phyloP scores from a whole-genome alignment of 2,329 filamentous ascomycete species.

The Kalmusia sp. region DNA sequence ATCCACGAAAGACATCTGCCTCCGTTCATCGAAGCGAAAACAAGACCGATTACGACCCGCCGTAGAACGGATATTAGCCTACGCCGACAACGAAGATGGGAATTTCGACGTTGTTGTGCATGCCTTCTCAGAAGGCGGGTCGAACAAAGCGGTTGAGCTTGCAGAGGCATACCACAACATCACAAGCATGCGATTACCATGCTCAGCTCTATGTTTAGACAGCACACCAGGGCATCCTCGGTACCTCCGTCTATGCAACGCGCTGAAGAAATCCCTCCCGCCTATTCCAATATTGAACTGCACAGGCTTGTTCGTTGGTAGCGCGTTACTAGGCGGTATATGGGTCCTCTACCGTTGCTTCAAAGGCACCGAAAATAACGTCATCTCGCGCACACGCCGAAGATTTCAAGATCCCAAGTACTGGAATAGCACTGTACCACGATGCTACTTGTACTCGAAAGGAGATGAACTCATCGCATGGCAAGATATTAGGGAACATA shows the following conservation, averaged over 20 bases:
- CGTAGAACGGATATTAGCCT: constrained; percentile 22
- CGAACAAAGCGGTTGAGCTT: constrained; percentile 35
- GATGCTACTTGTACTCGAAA: constrained; percentile 64
- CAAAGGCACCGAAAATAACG: constrained; percentile 29
- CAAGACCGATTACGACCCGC: constrained; percentile 27
- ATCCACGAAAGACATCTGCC: constrained; percentile 30
- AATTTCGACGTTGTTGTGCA: constrained; percentile 25
- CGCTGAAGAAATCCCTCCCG: constrained; percentile 29
- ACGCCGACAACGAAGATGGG: constrained; percentile 8
- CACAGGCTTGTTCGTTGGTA: constrained; percentile 20
- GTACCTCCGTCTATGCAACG: constrained; percentile 29
- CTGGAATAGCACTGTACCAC: constrained; percentile 40
- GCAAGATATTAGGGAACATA: constrained; percentile 61
- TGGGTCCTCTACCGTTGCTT: constrained; percentile 26
- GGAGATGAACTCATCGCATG: constrained; percentile 63
- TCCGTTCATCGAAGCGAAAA: constrained; percentile 26
- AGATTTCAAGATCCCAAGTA: constrained; percentile 14
- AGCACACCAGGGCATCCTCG: constrained; percentile 36
- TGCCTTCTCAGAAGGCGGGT: constrained; percentile 38
- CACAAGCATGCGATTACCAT: constrained; percentile 24
- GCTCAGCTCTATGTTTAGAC: constrained; percentile 31
- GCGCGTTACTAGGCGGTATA: constrained; percentile 20
- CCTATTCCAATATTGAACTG: constrained; percentile 22
- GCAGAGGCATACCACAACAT: constrained; percentile 24
- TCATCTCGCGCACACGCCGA: constrained; percentile 17